These are phyloP conservation scores for Delonix regia DNA, from an alignment of 306 rosid genomes.

Conservation along the genomic window DNA sequence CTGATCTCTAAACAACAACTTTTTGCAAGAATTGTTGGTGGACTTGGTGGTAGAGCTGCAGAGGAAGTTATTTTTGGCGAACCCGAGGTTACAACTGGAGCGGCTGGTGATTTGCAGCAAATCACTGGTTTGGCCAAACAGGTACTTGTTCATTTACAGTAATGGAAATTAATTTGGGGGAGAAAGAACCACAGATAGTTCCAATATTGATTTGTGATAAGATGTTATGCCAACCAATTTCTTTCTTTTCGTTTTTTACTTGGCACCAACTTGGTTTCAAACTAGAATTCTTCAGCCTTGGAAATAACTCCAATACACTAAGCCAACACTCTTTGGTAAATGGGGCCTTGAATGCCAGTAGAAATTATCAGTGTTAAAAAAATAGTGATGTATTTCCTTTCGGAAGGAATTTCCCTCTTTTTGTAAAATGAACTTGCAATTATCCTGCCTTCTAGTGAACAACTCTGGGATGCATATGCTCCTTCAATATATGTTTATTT, in stretches of 20 bases:
- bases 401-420: conserved; percentile 14
- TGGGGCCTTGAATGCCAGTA: conserved; percentile 12
- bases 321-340: background rate
- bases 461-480: conserved; percentile 28
- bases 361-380: background rate
- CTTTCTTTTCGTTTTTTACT: background rate
- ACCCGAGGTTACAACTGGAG: conserved; percentile 98
- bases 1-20: conserved; percentile 94
- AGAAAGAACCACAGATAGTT: no score
- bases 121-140: conserved; percentile 93
- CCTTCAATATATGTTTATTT: background rate
- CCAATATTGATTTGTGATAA: conserved; percentile 9
- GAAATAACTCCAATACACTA: background rate
- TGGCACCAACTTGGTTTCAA: background rate
- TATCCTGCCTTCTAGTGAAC: background rate
- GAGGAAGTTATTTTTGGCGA: conserved; percentile 97
- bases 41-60: conserved; percentile 98
- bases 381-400: conserved; percentile 9
- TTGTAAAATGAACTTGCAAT: background rate
- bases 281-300: no score
- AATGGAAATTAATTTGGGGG: background rate
- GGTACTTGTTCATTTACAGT: conserved; percentile 47
- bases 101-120: conserved; percentile 97
- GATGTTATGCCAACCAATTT: background rate
- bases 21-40: conserved; percentile 98